A percentile compares a stretch with the other conserved stretches of the same genome.
Conservation (phyloP, 2,329 filamentous ascomycete species). For the Grosmannia serpens region DNA sequence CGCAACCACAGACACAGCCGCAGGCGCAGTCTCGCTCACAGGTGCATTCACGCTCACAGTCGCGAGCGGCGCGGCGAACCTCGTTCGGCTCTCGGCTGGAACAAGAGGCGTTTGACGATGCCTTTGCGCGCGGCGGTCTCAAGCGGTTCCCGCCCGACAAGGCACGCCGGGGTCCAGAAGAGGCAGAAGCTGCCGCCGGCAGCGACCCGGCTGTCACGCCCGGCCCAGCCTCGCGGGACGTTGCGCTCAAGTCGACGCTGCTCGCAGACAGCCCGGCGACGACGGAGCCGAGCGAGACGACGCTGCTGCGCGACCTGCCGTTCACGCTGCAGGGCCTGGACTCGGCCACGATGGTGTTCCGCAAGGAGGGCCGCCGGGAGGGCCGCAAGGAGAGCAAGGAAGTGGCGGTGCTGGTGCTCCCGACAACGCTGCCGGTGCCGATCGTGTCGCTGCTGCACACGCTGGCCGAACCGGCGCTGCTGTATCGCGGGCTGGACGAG, state of each 20-base stretch:
- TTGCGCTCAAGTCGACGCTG: constrained; percentile 45
- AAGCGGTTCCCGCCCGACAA: constrained; percentile 31
- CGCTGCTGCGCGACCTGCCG: constrained; percentile 67
- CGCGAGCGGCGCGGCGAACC: constrained; percentile 8
- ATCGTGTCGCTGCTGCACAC: constrained; percentile 80
- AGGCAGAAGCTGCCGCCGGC: constrained; percentile 16
- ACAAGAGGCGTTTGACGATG: constrained; percentile 38
- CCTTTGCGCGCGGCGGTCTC: constrained; percentile 42
- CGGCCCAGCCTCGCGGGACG: constrained; percentile 27
- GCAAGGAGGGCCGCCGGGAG: constrained; percentile 24
- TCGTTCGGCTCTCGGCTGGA: constrained; percentile 28
- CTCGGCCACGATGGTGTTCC: constrained; percentile 72
- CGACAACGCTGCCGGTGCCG: constrained; percentile 67
- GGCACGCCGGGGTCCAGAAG: constrained; percentile 24
- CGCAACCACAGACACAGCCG: background rate
- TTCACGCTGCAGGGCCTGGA: constrained; percentile 90
- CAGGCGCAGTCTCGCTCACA: background rate
- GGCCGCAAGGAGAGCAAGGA: background rate
- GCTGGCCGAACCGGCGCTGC: constrained; percentile 82
- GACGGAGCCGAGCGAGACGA: constrained; percentile 51
- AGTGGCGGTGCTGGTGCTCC: constrained; percentile 60
- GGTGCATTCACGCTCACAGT: background rate
- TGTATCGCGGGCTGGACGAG: constrained; percentile 68
- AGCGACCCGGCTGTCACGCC: constrained; percentile 16
- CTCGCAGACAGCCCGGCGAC: constrained; percentile 45